Base-by-base conservation (phyloP, 1,284 basidiomycete genomes). In the Apiotrichum sp. region DNA sequence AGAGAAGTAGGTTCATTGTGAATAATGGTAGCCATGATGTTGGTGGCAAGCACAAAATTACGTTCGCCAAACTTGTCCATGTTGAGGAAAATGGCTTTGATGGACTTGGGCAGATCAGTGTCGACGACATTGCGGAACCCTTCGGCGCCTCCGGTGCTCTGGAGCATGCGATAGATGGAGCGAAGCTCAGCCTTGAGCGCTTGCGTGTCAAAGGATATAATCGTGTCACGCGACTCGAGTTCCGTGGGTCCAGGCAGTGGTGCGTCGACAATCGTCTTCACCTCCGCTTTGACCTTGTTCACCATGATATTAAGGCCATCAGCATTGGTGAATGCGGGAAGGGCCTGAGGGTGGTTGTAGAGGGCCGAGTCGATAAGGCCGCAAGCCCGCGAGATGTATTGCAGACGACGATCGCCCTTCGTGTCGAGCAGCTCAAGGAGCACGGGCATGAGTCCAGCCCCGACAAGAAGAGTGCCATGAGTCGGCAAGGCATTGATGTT, bases 1-100 rank as follows among this genome's bases (percentile, higher is more conserved):
- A 99, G 80, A 11, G 91, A 96, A 0, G 95, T 98, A 9, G 96
- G 96, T 76, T 99, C 96, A 68, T 98, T 99, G 80, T 99, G 95
- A 14, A 98, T 87, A 73, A 99, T 98, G 0, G 93, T 93, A 5
- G 95, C 86, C 86, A 97, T 93, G 71, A 97, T 89, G 76, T 95
- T 95, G 80, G 97, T 91, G 1, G 91, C 91, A 16, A 46, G 52
- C 34, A 58, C 34, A 62, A 62, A 52, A 39, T 41, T 52, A 65
- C 86, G 88, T 1, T 89, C 83, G 3, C 96, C 96, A 76, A 97
- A 98, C 29, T 89, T 80, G 34, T 80, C 80, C 33, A 89, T 82
- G 66, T 92, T 81, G 66, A 88, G 83, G 66, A 98, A 87, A 50
- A 98, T 88, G 71, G 84, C 86, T 79, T 92, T 92, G 71, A 96